Conservation (phyloP, 768 basidiomycete species). For the Trametes coccinea region DNA sequence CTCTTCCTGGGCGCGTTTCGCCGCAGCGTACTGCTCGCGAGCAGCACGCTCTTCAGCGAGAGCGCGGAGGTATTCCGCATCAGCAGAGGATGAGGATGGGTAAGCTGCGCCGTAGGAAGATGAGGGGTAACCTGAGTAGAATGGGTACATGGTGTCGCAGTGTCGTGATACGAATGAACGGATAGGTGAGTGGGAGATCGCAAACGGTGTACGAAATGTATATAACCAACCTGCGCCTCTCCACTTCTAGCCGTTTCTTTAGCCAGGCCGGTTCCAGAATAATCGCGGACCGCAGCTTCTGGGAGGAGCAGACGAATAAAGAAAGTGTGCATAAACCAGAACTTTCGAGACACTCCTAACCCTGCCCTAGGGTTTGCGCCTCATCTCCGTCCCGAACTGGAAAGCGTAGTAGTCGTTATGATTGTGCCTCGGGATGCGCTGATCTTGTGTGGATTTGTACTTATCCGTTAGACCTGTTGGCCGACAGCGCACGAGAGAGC, state of each 20-base stretch:
- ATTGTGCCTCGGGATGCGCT: too few species aligned
- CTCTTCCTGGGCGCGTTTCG: conserved; percentile 31
- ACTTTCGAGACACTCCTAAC: conserved; percentile 14
- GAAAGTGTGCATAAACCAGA: not conserved
- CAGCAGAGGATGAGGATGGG: conserved; percentile 12
- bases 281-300: not conserved
- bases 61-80: conserved; percentile 29
- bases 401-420: not conserved
- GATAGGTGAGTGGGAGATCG: not conserved
- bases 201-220: not conserved
- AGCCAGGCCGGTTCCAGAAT: conserved; percentile 5
- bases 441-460: too few species aligned
- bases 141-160: conserved; percentile 16
- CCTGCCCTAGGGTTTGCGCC: not conserved
- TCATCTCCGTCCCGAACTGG: not conserved
- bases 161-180: not conserved
- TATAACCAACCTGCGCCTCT: not conserved
- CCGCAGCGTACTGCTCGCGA: conserved; percentile 29
- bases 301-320: not conserved
- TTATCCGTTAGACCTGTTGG: too few species aligned
- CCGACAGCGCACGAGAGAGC: too few species aligned
- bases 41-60: conserved; percentile 34
- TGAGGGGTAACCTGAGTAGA: conserved; percentile 8
- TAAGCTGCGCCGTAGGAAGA: conserved; percentile 22
- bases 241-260: conserved; percentile 9